phyloP scores from a whole-genome alignment of 352 stramenopile species.

The Pythium apleroticum region DNA sequence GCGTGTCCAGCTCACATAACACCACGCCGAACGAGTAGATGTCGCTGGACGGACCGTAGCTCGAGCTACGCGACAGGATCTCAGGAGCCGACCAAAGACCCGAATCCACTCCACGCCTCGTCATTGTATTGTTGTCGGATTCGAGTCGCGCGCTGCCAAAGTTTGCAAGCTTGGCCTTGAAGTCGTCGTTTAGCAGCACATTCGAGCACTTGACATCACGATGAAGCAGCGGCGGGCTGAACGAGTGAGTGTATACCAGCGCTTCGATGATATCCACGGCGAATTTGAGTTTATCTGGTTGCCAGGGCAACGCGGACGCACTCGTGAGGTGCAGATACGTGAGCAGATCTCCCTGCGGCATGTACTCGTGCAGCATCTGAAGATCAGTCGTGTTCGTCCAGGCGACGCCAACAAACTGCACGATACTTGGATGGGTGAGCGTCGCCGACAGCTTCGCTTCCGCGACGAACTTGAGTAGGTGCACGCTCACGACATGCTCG shows the following conservation, averaged over 20 bases:
- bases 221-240: constrained; percentile 1
- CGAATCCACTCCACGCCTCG: too few relatives aligned
- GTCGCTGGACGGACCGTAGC: background rate
- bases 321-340: background rate
- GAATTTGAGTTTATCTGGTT: background rate
- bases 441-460: constrained; percentile 7
- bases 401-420: constrained; percentile 21
- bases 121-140: too few relatives aligned
- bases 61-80: background rate
- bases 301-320: background rate
- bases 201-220: background rate
- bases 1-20: background rate
- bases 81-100: background rate
- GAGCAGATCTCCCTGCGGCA: constrained; percentile 23
- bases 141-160: too few relatives aligned
- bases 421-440: constrained; percentile 14
- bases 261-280: constrained; percentile 1
- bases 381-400: constrained; percentile 26
- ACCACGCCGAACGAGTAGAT: constrained; percentile 1
- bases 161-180: background rate
- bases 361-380: constrained; percentile 22
- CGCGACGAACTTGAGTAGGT: background rate
- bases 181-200: background rate
- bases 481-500: background rate
- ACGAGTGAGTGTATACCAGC: background rate